phyloP scores from a whole-genome alignment of 2,329 filamentous ascomycete species.

The Claviceps citrina region DNA sequence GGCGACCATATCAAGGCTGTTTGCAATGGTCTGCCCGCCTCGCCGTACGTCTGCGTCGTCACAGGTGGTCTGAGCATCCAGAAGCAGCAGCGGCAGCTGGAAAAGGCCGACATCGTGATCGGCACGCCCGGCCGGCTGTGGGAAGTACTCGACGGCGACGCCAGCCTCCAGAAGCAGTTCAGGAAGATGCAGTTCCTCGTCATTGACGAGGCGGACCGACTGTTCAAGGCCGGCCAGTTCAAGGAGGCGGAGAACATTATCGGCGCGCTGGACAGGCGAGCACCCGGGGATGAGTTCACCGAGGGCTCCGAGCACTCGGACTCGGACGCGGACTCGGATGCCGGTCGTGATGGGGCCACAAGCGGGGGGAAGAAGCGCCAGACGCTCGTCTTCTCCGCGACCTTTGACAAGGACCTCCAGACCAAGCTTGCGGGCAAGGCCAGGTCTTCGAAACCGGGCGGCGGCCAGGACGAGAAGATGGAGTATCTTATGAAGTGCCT shows the following conservation, averaged over 20 bases:
- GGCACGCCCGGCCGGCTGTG: conserved; percentile 84
- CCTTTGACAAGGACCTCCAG: conserved; percentile 81
- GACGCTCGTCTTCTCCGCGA: conserved; percentile 91
- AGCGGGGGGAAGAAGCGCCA: too few species aligned
- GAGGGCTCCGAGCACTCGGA: conserved; percentile 21
- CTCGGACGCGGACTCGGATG: conserved; percentile 25
- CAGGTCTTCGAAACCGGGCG: conserved; percentile 24
- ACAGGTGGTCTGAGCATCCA: conserved; percentile 88
- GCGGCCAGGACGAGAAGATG: conserved; percentile 60
- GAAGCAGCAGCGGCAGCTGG: conserved; percentile 78
- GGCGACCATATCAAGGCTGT: conserved; percentile 66
- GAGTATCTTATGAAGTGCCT: conserved; percentile 84
- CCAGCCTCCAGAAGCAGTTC: conserved; percentile 53
- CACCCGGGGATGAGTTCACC: conserved; percentile 42
- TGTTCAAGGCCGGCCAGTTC: conserved; percentile 86
- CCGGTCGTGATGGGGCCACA: too few species aligned
- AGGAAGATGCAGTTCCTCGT: conserved; percentile 68
- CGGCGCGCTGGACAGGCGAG: conserved; percentile 56
- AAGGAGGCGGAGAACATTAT: conserved; percentile 87
- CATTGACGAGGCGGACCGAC: conserved; percentile 82
- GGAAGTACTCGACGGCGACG: conserved; percentile 75
- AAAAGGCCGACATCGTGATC: conserved; percentile 79
- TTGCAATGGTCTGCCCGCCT: conserved; percentile 43
- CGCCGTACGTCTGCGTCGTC: conserved; percentile 67
- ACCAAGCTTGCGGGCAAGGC: conserved; percentile 75